Evolutionary conservation across 805 yeast species (phyloP).

Genomic region (Kluyveromyces dobzhanskii): DNA sequence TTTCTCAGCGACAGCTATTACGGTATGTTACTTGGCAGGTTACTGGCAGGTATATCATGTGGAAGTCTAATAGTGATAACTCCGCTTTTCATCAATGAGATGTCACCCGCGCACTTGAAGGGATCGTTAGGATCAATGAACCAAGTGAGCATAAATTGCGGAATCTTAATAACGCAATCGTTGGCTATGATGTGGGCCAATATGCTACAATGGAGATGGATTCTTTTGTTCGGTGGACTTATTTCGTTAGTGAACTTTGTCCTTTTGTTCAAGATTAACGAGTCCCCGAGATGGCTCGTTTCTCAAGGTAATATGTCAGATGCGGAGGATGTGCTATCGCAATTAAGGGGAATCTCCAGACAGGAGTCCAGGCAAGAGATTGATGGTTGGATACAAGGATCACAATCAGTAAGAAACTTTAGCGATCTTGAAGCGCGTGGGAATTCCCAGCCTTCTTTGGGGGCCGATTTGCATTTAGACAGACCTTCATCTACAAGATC

Average conservation of each 20-base stretch:
- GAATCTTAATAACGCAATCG: conserved; percentile 73
- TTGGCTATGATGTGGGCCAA: conserved; percentile 65
- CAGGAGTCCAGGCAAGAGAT: conserved; percentile 23
- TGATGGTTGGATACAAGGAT: conserved; percentile 15
- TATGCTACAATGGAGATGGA: conserved; percentile 59
- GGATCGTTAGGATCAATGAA: conserved; percentile 86
- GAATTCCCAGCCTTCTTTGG: conserved; percentile 5
- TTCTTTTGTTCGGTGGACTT: conserved; percentile 53
- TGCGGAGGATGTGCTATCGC: conserved; percentile 32
- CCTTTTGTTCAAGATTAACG: conserved; percentile 42
- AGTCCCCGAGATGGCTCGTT: conserved; percentile 79
- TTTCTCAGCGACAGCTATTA: conserved; percentile 38
- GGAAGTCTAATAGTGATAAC: conserved; percentile 82
- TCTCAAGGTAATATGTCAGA: conserved; percentile 25
- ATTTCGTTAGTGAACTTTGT: conserved; percentile 45
- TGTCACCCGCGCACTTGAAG: conserved; percentile 57
- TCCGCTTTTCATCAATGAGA: conserved; percentile 73
- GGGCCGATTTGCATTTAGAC: not conserved
- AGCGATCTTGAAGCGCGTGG: not conserved
- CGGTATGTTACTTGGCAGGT: conserved; percentile 55
- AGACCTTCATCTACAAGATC: conserved; percentile 5
- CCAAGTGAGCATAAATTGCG: conserved; percentile 78
- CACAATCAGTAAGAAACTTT: not conserved
- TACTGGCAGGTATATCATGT: conserved; percentile 76
- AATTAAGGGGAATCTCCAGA: conserved; percentile 29